Conservation (phyloP, 129 eudicot species). For the Chrysanthemum seticuspe region DNA sequence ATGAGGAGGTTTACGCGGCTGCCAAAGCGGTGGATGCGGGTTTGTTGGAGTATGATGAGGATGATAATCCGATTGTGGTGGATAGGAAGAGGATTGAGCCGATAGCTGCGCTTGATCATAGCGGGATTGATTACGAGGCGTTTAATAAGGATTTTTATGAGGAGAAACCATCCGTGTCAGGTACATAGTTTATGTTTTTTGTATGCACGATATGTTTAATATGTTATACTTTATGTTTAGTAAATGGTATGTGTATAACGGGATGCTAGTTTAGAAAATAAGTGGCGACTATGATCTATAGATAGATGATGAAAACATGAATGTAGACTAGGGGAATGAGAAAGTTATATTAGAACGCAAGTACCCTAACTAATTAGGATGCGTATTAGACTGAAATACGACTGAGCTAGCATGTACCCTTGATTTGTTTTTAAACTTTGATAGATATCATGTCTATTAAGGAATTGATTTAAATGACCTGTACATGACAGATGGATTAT, state of each 20-base stretch:
- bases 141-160: slow-evolving; percentile 90
- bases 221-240: too few species aligned
- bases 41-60: slow-evolving; percentile 87
- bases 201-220: too few species aligned
- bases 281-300: not conserved
- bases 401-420: not conserved
- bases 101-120: slow-evolving; percentile 80
- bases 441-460: not conserved
- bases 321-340: slow-evolving; percentile 6
- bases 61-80: slow-evolving; percentile 78
- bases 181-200: too few species aligned
- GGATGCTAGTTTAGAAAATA: not conserved
- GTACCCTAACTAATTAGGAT: not conserved
- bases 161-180: slow-evolving; percentile 87
- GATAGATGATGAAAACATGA: not conserved
- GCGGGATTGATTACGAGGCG: slow-evolving; percentile 68
- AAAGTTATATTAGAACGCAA: not conserved
- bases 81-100: slow-evolving; percentile 97
- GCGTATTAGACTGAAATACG: not conserved
- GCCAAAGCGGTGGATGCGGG: slow-evolving; percentile 98
- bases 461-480: slow-evolving; percentile 12
- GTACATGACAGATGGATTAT: not conserved
- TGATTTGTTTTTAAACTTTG: not conserved
- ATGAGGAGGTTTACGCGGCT: slow-evolving; percentile 98
- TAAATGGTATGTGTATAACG: not conserved